These are phyloP conservation scores for Plasmodium chabaudi DNA, from an alignment of 169 alveolate species.

Conservation along the genomic window DNA sequence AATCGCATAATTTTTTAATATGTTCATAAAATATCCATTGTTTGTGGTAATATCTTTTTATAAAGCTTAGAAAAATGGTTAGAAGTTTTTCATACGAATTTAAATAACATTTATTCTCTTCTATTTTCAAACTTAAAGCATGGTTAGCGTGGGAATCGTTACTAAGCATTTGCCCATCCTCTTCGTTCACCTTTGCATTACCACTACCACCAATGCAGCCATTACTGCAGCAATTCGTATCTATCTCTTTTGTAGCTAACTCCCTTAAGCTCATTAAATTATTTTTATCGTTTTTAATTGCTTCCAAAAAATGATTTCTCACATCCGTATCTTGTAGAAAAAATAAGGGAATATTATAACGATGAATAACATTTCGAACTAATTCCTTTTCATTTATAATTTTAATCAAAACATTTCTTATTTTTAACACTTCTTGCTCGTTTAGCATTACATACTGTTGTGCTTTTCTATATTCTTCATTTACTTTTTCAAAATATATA, in stretches of 20 bases:
- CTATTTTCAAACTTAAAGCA: neutral
- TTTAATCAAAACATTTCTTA: constrained; percentile 37
- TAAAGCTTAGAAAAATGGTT: constrained; percentile 30
- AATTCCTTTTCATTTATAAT: constrained; percentile 24
- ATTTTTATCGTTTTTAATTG: constrained; percentile 8
- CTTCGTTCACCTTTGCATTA: neutral
- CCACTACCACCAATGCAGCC: neutral
- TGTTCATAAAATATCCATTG: constrained; percentile 75
- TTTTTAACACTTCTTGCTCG: constrained; percentile 40
- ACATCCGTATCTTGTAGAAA: constrained; percentile 43
- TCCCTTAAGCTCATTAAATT: constrained; percentile 16
- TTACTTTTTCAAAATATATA: constrained; percentile 16
- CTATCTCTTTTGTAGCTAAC: neutral
- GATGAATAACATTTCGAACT: constrained; percentile 16
- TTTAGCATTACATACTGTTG: constrained; percentile 27
- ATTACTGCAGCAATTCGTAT: neutral
- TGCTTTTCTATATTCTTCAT: constrained; percentile 32
- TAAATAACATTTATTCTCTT: neutral
- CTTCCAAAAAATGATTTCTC: constrained; percentile 37
- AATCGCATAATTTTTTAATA: constrained; percentile 38
- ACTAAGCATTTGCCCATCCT: neutral
- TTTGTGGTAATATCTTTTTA: constrained; percentile 44
- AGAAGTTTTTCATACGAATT: constrained; percentile 8
- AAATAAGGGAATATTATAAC: constrained; percentile 38
- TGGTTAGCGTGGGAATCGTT: neutral